phyloP scores from a whole-genome alignment of 2,329 filamentous ascomycete genomes.

The Emydomyces testavorans region DNA sequence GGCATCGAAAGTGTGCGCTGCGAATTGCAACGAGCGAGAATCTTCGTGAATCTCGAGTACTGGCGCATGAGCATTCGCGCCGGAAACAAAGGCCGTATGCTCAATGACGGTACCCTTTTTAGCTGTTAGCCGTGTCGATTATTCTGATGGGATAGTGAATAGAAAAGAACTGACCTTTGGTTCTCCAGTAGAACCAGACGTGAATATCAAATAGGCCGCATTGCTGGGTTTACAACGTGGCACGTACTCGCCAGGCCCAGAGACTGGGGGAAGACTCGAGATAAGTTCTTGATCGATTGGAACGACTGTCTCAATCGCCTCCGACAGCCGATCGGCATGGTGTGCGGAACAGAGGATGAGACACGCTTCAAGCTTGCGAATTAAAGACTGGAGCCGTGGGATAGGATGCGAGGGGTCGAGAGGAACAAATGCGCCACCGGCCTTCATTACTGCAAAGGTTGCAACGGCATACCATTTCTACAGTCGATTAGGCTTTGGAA shows the following conservation, averaged over 20 bases:
- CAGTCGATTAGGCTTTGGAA: background rate
- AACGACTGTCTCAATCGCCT: conserved; percentile 22
- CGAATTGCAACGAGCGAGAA: conserved; percentile 48
- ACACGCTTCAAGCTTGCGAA: conserved; percentile 25
- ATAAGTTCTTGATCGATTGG: conserved; percentile 23
- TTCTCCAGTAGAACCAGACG: conserved; percentile 45
- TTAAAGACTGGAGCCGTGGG: conserved; percentile 27
- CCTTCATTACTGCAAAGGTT: conserved; percentile 33
- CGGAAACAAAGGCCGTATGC: conserved; percentile 48
- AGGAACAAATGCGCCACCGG: conserved; percentile 34
- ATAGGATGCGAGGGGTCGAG: conserved; percentile 32
- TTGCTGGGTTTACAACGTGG: conserved; percentile 24
- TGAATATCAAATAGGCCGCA: conserved; percentile 48
- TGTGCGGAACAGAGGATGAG: conserved; percentile 27
- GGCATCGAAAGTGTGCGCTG: conserved; percentile 47
- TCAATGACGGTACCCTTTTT: conserved; percentile 50
- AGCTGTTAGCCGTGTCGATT: background rate
- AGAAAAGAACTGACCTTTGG: conserved; percentile 35
- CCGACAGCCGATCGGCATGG: conserved; percentile 18
- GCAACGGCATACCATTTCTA: conserved; percentile 36
- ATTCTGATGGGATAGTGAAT: background rate
- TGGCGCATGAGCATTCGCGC: conserved; percentile 42
- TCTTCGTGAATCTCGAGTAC: conserved; percentile 39
- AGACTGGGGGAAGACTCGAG: conserved; percentile 18
- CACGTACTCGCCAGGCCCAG: conserved; percentile 15